Conservation (phyloP, 2,329 filamentous ascomycete species). For the Colletotrichum melonis region DNA sequence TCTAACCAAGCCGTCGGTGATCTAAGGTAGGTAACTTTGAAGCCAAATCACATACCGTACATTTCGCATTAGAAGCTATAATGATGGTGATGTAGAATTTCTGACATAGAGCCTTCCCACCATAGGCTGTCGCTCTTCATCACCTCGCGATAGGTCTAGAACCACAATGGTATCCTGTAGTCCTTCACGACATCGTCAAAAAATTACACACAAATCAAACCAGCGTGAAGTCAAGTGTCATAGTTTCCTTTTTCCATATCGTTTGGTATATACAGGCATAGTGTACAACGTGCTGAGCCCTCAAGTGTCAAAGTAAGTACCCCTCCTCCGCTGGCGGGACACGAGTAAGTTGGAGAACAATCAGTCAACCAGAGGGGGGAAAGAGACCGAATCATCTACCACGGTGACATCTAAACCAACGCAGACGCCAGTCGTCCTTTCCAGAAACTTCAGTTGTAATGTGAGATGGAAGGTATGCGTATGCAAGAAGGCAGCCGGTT, state of each 20-base stretch:
- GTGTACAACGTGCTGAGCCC: constrained; percentile 29
- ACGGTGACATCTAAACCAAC: constrained; percentile 18
- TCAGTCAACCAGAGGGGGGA: constrained; percentile 10
- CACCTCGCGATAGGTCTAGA: too few relatives aligned
- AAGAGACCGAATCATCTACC: constrained; percentile 22
- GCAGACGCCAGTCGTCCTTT: constrained; percentile 21
- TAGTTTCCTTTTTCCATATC: constrained; percentile 14
- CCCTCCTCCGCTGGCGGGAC: constrained; percentile 14
- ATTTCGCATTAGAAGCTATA: too few relatives aligned
- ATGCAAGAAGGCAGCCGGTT: constrained; percentile 31
- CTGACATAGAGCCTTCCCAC: not conserved
- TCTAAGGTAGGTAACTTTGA: not conserved
- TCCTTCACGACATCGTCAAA: not conserved
- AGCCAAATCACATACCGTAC: not conserved
- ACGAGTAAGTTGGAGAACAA: not conserved
- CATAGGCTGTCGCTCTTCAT: not conserved
- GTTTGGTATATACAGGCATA: constrained; percentile 34
- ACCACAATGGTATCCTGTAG: not conserved
- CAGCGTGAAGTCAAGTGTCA: not conserved
- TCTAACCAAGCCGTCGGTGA: not conserved
- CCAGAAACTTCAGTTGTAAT: constrained; percentile 21
- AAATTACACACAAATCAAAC: not conserved
- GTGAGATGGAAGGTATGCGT: constrained; percentile 28
- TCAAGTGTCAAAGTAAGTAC: constrained; percentile 27
- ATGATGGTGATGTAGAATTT: too few relatives aligned